These are phyloP conservation scores for Russula compacta DNA, from an alignment of 768 basidiomycete genomes.

Conservation along the genomic window DNA sequence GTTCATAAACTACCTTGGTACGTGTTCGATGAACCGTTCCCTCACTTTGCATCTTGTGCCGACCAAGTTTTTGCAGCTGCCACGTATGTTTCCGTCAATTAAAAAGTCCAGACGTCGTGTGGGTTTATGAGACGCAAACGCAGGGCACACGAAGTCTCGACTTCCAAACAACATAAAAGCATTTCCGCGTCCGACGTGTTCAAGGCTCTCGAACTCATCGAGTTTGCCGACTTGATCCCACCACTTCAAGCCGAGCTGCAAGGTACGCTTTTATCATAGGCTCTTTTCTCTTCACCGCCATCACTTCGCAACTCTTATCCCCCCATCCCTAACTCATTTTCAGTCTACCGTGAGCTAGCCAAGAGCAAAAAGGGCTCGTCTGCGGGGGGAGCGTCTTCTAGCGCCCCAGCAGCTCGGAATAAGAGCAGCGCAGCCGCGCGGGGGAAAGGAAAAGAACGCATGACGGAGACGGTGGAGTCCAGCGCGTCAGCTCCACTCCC, in stretches of 20 bases:
- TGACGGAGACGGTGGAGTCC: not conserved
- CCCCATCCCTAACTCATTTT: not conserved
- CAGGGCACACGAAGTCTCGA: conserved; percentile 84
- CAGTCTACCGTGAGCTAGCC: conserved; percentile 57
- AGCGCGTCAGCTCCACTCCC: conserved; percentile 20
- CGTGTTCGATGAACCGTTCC: conserved; percentile 24
- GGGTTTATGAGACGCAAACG: not conserved
- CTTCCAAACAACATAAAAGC: conserved; percentile 77
- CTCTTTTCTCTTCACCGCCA: not conserved
- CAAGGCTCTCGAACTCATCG: conserved; percentile 72
- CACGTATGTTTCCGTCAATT: conserved; percentile 27
- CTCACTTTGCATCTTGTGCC: not conserved
- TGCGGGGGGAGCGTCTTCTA: conserved; percentile 17
- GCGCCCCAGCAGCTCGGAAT: conserved; percentile 20
- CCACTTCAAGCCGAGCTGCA: conserved; percentile 55
- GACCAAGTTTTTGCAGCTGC: conserved; percentile 1
- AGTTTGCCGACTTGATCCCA: conserved; percentile 63
- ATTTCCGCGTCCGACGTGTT: conserved; percentile 87
- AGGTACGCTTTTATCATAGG: conserved; percentile 36
- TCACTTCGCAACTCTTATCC: not conserved
- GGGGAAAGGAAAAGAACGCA: conserved; percentile 16
- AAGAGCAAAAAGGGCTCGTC: conserved; percentile 49
- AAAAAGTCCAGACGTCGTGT: not conserved
- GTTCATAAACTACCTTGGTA: conserved; percentile 91
- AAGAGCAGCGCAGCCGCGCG: not conserved